These are phyloP conservation scores for Boletus sp. DNA, from an alignment of 768 basidiomycete genomes.

Conservation along the genomic window DNA sequence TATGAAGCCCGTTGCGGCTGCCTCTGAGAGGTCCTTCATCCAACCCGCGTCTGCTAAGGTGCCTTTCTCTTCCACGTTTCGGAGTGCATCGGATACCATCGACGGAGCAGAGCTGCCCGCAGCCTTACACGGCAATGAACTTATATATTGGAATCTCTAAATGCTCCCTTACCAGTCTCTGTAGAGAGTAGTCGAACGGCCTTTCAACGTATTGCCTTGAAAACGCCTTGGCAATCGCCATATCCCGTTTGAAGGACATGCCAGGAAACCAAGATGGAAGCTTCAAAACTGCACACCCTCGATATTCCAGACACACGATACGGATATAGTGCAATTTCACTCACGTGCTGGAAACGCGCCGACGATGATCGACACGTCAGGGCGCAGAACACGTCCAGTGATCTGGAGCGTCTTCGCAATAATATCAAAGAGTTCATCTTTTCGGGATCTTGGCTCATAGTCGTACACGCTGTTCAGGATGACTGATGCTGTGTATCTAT, in stretches of 20 bases:
- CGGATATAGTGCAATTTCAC: neutral
- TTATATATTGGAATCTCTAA: neutral
- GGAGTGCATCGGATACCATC: slow-evolving; percentile 23
- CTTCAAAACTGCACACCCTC: slow-evolving; percentile 10
- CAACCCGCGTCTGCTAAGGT: neutral
- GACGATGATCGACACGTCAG: slow-evolving; percentile 18
- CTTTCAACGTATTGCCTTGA: slow-evolving; percentile 17
- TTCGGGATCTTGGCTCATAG: slow-evolving; percentile 9
- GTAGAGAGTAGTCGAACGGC: slow-evolving; percentile 17
- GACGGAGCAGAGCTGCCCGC: slow-evolving; percentile 8
- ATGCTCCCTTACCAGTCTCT: slow-evolving; percentile 14
- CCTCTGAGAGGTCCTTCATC: slow-evolving; percentile 18
- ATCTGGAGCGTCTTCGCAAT: slow-evolving; percentile 6
- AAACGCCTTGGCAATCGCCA: slow-evolving; percentile 11
- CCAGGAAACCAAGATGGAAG: slow-evolving; percentile 26
- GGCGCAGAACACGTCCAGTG: slow-evolving; percentile 10
- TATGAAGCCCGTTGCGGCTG: slow-evolving; percentile 23
- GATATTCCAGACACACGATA: neutral
- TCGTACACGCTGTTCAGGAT: slow-evolving; percentile 24
- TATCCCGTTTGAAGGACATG: slow-evolving; percentile 24
- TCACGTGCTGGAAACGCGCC: slow-evolving; percentile 18
- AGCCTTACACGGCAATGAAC: slow-evolving; percentile 8
- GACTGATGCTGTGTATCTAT: slow-evolving; percentile 21
- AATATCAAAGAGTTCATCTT: slow-evolving; percentile 15
- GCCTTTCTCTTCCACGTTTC: slow-evolving; percentile 6